A percentile compares a stretch with the other conserved stretches of the same genome.
phyloP scores from a whole-genome alignment of 305 asterid species.

The Galium porrigens region DNA sequence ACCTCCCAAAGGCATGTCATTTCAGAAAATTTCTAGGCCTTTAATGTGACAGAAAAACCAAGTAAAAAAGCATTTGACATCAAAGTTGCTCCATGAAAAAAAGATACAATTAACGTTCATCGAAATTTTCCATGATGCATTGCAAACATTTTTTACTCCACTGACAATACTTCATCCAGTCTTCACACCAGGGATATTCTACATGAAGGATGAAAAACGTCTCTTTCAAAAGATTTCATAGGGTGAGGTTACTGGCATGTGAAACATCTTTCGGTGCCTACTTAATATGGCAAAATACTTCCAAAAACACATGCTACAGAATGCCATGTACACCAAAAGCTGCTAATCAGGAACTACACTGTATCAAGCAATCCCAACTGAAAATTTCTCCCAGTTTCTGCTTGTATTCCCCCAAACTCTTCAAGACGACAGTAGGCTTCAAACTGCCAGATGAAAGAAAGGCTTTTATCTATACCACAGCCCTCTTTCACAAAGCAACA shows the following conservation, averaged over 20 bases:
- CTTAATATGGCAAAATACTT: neutral
- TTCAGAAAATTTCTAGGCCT: neutral
- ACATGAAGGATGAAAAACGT: neutral
- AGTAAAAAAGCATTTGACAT: constrained; percentile 3
- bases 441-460: neutral
- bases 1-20: neutral
- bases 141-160: neutral
- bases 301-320: neutral
- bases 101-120: neutral
- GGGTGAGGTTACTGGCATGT: neutral
- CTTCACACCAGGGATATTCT: neutral
- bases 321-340: neutral
- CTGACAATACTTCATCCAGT: neutral
- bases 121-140: constrained; percentile 1
- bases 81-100: neutral
- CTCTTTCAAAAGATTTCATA: neutral
- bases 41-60: neutral
- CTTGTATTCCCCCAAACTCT: neutral
- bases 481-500: constrained; percentile 1
- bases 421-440: neutral
- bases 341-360: constrained; percentile 1
- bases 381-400: neutral
- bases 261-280: neutral
- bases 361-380: neutral
- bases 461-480: neutral